Evolutionary conservation across 768 basidiomycete genomes (phyloP).

Genomic region (Mycena vitilis): DNA sequence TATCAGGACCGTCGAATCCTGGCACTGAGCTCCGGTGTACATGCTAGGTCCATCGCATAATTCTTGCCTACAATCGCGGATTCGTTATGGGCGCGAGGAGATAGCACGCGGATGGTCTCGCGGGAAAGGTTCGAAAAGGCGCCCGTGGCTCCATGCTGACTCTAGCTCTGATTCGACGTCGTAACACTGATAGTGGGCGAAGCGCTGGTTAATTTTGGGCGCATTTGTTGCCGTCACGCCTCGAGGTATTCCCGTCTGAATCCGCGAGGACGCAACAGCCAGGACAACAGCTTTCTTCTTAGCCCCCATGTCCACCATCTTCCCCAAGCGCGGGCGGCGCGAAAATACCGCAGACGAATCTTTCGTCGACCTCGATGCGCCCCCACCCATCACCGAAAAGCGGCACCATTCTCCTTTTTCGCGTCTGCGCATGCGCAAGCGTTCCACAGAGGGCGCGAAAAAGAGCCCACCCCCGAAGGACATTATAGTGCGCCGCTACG

Average conservation of each 20-base stretch:
- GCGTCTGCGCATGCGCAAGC: conserved; percentile 31
- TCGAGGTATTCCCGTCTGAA: conserved; percentile 8
- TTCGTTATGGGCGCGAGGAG: background rate
- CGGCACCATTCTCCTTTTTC: conserved; percentile 32
- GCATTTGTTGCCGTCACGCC: conserved; percentile 11
- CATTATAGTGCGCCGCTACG: conserved; percentile 15
- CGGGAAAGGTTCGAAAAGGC: background rate
- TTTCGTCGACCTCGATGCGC: conserved; percentile 31
- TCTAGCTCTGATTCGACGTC: background rate
- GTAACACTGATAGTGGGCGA: conserved; percentile 11
- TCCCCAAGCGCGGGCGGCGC: conserved; percentile 29
- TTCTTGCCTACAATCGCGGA: too few relatives aligned
- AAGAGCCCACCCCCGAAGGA: conserved; percentile 2
- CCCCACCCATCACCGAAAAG: conserved; percentile 24
- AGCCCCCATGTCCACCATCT: conserved; percentile 27
- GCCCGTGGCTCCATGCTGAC: background rate
- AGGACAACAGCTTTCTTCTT: too few relatives aligned
- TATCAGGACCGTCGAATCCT: too few relatives aligned
- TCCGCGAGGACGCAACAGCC: conserved; percentile 14
- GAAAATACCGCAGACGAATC: conserved; percentile 21
- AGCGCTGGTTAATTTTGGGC: conserved; percentile 8
- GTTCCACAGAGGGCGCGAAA: conserved; percentile 27
- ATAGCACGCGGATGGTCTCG: background rate
- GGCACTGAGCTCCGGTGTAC: too few relatives aligned
- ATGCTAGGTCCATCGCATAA: too few relatives aligned